A percentile compares a stretch with the other conserved stretches of the same genome.
Conservation (phyloP, 106 monocot genomes). For the Dactylorhiza incarnata region DNA sequence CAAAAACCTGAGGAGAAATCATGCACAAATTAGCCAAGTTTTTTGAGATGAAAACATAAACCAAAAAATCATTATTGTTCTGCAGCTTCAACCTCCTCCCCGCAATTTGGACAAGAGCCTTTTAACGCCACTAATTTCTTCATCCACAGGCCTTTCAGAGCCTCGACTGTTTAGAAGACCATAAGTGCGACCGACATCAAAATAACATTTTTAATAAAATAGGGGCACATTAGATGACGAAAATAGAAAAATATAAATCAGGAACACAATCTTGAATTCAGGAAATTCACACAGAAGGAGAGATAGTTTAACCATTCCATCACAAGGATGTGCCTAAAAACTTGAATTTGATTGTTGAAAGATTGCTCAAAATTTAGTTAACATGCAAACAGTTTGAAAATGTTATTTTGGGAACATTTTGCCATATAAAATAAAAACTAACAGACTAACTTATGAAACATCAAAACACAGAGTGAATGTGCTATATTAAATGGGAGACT, state of each 20-base stretch:
- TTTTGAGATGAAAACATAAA: neutral
- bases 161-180: constrained; percentile 40
- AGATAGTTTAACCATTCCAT: neutral
- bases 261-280: neutral
- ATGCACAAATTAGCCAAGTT: neutral
- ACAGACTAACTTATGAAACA: too few relatives aligned
- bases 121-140: constrained; percentile 86
- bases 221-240: neutral
- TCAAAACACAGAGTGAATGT: too few relatives aligned
- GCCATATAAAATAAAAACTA: too few relatives aligned
- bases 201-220: neutral
- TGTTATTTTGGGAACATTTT: neutral
- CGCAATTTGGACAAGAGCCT: constrained; percentile 92
- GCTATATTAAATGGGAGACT: too few relatives aligned
- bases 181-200: neutral
- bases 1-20: constrained; percentile 66
- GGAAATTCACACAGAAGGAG: neutral
- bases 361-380: neutral
- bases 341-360: neutral
- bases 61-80: neutral
- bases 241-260: neutral
- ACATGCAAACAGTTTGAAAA: neutral
- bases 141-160: constrained; percentile 60
- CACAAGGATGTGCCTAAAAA: neutral
- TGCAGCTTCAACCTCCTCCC: constrained; percentile 66